Evolutionary conservation across 2,329 filamentous ascomycete species (phyloP).

Genomic region (Leptographium procerum): DNA sequence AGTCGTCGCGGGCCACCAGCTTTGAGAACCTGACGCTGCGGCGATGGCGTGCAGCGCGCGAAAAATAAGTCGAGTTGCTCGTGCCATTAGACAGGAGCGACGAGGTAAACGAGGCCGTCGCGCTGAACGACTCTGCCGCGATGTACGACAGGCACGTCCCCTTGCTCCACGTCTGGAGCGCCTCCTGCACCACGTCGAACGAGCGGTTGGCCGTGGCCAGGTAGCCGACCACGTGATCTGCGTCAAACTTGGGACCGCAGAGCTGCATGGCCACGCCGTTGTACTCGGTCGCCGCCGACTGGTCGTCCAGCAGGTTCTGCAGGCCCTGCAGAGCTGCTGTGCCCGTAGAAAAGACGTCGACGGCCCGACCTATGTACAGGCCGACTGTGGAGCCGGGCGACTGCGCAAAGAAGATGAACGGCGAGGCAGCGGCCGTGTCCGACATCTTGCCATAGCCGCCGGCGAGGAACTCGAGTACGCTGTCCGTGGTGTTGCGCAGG

Average conservation of each 20-base stretch:
- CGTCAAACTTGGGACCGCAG: not conserved
- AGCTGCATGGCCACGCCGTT: not conserved
- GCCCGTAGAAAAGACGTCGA: no score
- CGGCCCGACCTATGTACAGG: no score
- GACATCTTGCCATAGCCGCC: no score
- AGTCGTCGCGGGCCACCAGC: conserved; percentile 2
- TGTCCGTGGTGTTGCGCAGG: no score
- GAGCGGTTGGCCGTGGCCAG: not conserved
- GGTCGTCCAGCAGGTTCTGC: no score
- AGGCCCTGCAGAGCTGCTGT: no score
- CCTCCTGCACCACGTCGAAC: not conserved
- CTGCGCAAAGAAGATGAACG: no score
- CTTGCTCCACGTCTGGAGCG: not conserved
- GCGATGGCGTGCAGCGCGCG: no score
- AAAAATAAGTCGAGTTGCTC: not conserved
- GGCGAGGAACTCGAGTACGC: no score
- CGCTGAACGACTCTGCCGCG: not conserved
- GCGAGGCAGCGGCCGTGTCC: no score
- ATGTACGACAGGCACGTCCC: not conserved
- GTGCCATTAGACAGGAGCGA: not conserved
- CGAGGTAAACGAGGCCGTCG: not conserved
- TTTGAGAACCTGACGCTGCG: not conserved
- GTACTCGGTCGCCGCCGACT: no score
- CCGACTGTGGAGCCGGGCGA: no score
- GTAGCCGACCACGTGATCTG: not conserved